phyloP scores from a whole-genome alignment of 495 filamentous ascomycete species.

The Annulohypoxylon nitens region DNA sequence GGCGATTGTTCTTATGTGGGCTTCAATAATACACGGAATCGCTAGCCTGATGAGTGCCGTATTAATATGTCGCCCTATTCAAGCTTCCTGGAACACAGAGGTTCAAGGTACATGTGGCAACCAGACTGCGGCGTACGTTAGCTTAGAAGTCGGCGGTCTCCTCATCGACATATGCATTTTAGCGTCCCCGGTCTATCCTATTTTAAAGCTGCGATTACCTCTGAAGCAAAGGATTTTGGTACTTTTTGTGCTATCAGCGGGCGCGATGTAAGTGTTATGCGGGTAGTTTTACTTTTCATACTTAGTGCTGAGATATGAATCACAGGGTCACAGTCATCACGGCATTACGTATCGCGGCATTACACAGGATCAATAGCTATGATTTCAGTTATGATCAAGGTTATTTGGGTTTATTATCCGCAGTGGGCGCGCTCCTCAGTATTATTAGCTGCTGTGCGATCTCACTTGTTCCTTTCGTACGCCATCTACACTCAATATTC shows the following conservation, averaged over 20 bases:
- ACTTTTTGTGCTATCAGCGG: conserved; percentile 11
- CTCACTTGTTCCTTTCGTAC: neutral
- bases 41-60: conserved; percentile 27
- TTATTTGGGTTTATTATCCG: conserved; percentile 50
- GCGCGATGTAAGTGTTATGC: conserved; percentile 21
- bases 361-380: conserved; percentile 36
- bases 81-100: conserved; percentile 39
- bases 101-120: conserved; percentile 39
- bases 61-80: conserved; percentile 47
- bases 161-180: conserved; percentile 42
- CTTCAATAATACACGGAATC: conserved; percentile 36
- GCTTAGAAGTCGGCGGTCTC: conserved; percentile 41
- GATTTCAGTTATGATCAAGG: conserved; percentile 49
- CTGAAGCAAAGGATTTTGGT: neutral
- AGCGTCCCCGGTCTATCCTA: neutral
- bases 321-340: conserved; percentile 47
- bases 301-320: neutral
- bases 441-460: conserved; percentile 30
- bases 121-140: conserved; percentile 44
- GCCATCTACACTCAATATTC: neutral
- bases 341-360: conserved; percentile 45
- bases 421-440: conserved; percentile 41
- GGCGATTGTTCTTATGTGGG: neutral
- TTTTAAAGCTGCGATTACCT: neutral
- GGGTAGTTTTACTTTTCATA: neutral